Percentiles rank a stretch among this genome's conserved stretches.
phyloP scores from a whole-genome alignment of 208 protist species.

The Leishmania martiniquensis region DNA sequence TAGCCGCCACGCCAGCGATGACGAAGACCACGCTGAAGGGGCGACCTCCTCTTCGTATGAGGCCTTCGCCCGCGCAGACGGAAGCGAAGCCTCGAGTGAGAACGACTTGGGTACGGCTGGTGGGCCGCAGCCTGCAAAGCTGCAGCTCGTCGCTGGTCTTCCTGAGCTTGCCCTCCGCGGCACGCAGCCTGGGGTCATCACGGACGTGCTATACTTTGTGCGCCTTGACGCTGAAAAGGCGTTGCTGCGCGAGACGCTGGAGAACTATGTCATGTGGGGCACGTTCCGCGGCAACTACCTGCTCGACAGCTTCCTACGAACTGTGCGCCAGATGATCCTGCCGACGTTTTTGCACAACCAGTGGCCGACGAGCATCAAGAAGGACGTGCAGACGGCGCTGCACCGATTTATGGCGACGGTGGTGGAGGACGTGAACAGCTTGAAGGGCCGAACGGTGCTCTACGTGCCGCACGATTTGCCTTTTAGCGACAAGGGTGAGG shows the following conservation, averaged over 20 bases:
- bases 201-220: constrained; percentile 78
- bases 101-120: background rate
- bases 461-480: constrained; percentile 96
- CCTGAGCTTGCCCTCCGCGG: constrained; percentile 42
- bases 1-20: constrained; percentile 24
- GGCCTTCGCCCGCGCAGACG: background rate
- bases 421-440: constrained; percentile 94
- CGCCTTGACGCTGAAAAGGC: constrained; percentile 79
- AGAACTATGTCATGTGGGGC: constrained; percentile 83
- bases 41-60: background rate
- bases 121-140: constrained; percentile 8
- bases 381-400: constrained; percentile 94
- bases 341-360: constrained; percentile 87
- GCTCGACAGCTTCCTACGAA: constrained; percentile 90
- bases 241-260: constrained; percentile 89
- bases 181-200: constrained; percentile 36
- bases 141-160: constrained; percentile 40
- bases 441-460: constrained; percentile 96
- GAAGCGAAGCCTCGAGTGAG: background rate
- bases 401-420: constrained; percentile 98
- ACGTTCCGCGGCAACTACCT: constrained; percentile 59
- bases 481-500: constrained; percentile 34
- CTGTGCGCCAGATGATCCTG: constrained; percentile 79
- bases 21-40: constrained; percentile 15
- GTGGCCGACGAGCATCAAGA: constrained; percentile 96